Evolutionary conservation across 306 rosid species (phyloP), one percentile per base, ranked within the genome.

Genomic region (Ammopiptanthus mongolicus): DNA sequence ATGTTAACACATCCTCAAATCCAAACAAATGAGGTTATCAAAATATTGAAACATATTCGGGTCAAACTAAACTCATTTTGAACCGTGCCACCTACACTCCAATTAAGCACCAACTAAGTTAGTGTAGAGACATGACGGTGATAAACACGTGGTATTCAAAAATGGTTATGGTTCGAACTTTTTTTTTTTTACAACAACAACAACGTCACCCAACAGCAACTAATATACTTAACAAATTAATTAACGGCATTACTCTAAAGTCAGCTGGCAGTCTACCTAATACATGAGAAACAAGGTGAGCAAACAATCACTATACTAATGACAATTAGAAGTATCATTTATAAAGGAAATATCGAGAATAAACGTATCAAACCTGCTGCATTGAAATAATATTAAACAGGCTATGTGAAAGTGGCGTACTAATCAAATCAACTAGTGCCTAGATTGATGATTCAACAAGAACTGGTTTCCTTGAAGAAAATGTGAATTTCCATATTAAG

Each of bases 211-310:
- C n/a, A n/a, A n/a, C n/a, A n/a, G n/a, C n/a, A n/a, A n/a, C n/a
- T n/a, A n/a, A n/a, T n/a, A n/a, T n/a, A n/a, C n/a, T 65, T 8
- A 52, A 77, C 67, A 61, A 48, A 79, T 68, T 19, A 60, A 66
- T 46, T 29, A 12, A 65, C 77, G 17, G 34, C 6, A 71, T 34
- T 19, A 28, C 31, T 72, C 56, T 19, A 50, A 57, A 83, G 90
- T 88, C 86, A 29, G 53, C 74, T 69, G 82, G 86, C 79, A 29
- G 81, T 37, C 80, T 50, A 84, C 94, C 94, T 73, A 86, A 91
- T 80, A 29, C 82, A 82, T 44, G 69, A 19, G 68, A 71, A 76
- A 8, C 52, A 42, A 19, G 62, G 61, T 60, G 59, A 60, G 10
- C 52, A 37, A 61, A 60, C 12, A 46, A 22, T 23, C 66, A 78